Evolutionary conservation across 2,329 filamentous ascomycete species (phyloP).

Genomic region (Claviceps arundinis): DNA sequence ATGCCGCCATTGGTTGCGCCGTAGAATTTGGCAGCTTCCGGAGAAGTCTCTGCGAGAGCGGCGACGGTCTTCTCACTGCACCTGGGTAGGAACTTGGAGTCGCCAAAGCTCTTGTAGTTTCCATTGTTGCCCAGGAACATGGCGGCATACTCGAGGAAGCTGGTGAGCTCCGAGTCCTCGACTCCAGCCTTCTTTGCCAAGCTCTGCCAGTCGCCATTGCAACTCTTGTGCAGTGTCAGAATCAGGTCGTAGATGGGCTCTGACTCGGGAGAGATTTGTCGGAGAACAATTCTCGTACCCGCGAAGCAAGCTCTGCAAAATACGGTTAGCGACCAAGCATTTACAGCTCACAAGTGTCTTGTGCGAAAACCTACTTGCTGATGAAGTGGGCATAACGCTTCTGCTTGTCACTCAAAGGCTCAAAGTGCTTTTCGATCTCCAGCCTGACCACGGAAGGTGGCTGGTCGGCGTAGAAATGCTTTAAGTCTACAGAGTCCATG

Average conservation of each 20-base stretch:
- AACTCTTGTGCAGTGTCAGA: slow-evolving; percentile 52
- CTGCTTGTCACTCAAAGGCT: slow-evolving; percentile 58
- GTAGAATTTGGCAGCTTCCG: slow-evolving; percentile 51
- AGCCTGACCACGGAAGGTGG: slow-evolving; percentile 80
- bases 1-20: slow-evolving; percentile 57
- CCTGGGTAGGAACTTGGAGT: slow-evolving; percentile 71
- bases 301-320: slow-evolving; percentile 56
- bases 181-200: slow-evolving; percentile 53
- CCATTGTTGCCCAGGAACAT: slow-evolving; percentile 71
- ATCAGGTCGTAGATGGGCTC: slow-evolving; percentile 75
- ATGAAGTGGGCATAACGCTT: slow-evolving; percentile 89
- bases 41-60: slow-evolving; percentile 46
- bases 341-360: neutral
- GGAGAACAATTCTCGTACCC: slow-evolving; percentile 64
- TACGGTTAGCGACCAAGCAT: neutral
- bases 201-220: slow-evolving; percentile 56
- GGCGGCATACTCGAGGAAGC: slow-evolving; percentile 63
- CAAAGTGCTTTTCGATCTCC: slow-evolving; percentile 87
- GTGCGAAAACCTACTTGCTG: slow-evolving; percentile 47
- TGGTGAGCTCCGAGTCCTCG: slow-evolving; percentile 47
- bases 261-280: slow-evolving; percentile 71
- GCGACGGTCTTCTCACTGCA: slow-evolving; percentile 50
- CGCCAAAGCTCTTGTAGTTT: slow-evolving; percentile 81
- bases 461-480: slow-evolving; percentile 79
- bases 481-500: slow-evolving; percentile 48